Percentiles rank a stretch among this genome's conserved stretches.
Evolutionary conservation across 768 basidiomycete genomes (phyloP).

Genomic region (Guyanaporus albipodus): DNA sequence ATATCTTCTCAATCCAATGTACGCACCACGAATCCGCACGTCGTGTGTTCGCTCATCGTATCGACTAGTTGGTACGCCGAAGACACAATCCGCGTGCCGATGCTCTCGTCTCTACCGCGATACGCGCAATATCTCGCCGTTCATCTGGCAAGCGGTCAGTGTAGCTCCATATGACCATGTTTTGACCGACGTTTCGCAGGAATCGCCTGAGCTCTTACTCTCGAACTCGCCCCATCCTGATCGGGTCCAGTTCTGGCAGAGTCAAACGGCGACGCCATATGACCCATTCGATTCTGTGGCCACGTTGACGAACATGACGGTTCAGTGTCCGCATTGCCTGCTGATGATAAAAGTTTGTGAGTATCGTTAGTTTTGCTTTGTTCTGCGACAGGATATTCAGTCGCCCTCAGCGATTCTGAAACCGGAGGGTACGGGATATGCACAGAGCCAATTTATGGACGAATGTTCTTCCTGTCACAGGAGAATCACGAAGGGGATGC

Average conservation of each 20-base stretch:
- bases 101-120: neutral
- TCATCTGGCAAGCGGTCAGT: slow-evolving; percentile 14
- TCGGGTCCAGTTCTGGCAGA: slow-evolving; percentile 9
- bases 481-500: slow-evolving; percentile 34
- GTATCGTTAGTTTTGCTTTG: neutral
- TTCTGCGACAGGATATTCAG: neutral
- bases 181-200: slow-evolving; percentile 3
- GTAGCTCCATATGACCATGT: neutral
- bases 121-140: slow-evolving; percentile 7
- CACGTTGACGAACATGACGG: slow-evolving; percentile 12
- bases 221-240: slow-evolving; percentile 4
- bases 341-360: slow-evolving; percentile 17
- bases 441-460: slow-evolving; percentile 38
- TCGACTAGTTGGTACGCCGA: slow-evolving; percentile 25
- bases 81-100: slow-evolving; percentile 5
- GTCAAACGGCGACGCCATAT: neutral
- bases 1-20: slow-evolving; percentile 39
- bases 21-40: neutral
- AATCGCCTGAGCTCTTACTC: slow-evolving; percentile 4
- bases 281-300: slow-evolving; percentile 23
- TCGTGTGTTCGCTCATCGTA: neutral
- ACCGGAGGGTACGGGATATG: slow-evolving; percentile 40
- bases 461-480: slow-evolving; percentile 34
- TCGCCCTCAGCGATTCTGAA: slow-evolving; percentile 35
- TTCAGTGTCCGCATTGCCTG: slow-evolving; percentile 32